Base-by-base conservation (phyloP, 768 basidiomycete species). In the Lactarius evosmus region DNA sequence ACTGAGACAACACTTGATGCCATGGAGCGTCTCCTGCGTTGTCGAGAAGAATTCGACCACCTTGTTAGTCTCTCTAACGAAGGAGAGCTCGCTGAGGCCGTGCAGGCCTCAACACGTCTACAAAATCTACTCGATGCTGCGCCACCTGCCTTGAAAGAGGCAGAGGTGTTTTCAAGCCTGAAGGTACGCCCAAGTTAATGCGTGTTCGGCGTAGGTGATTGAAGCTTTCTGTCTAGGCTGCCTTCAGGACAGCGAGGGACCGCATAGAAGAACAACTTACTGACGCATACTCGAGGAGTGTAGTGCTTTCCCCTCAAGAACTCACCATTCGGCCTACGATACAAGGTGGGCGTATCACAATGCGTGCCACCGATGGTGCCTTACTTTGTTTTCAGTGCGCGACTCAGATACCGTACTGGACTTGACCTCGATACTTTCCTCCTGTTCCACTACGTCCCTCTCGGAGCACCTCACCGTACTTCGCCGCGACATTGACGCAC, bases 181-280 rank as follows among this genome's bases (percentile, higher is more conserved):
- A 83, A 80, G 79, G 91, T 91, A 67, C 34, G 80, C 68, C n/a
- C 53, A 50, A 44, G 50, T 46, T n/a, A 56, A 58, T 68, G 19
- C 69, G 22, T 60, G 17, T 14, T 32, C 22, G 36, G 5, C 8
- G 34, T 29, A 50, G 14, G 33, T 27, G n/a, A 51, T 53, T 58
- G 25, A 62, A 7, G 3, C 29, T 33, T 46, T 36, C 54, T 57
- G 19, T 22, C 7, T 67, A 93, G 91, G 78, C 76, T 56, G 83
- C 77, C 67, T 80, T 85, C 62, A 80, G 79, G 63, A 79, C 83
- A 9, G 73, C 80, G 29, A 79, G 79, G 69, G 84, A 87, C 60
- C 82, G 82, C 40, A 74, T 83, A 7, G 85, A 90, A 70, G 91
- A 92, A 65, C 85, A 90, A 69, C 78, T 93, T 27, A 82, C 79